A percentile compares a stretch with the other conserved stretches of the same genome.
Evolutionary conservation across 2,329 filamentous ascomycete genomes (phyloP).

Genomic region (Cercospora sp.): DNA sequence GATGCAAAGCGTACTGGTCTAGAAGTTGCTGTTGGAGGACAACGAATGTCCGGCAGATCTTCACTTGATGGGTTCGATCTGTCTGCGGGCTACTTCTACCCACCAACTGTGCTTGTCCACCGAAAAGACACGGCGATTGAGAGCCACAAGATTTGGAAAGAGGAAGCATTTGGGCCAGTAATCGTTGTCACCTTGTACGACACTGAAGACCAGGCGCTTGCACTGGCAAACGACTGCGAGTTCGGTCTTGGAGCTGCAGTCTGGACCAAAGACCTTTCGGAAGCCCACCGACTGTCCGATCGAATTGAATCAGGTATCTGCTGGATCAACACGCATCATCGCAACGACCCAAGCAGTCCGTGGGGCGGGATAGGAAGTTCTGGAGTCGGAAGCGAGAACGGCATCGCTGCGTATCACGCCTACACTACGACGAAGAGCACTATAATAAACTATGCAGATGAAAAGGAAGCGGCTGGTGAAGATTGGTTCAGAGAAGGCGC

Average conservation of each 20-base stretch:
- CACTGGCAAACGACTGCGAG: conserved; percentile 52
- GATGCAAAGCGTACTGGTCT: conserved; percentile 63
- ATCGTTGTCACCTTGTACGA: conserved; percentile 49
- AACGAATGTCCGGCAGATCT: conserved; percentile 52
- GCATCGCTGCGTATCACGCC: conserved; percentile 53
- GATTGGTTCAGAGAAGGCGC: conserved; percentile 68
- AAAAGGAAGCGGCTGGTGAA: conserved; percentile 55
- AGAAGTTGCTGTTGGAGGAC: conserved; percentile 45
- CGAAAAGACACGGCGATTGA: conserved; percentile 27
- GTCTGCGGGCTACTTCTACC: conserved; percentile 52
- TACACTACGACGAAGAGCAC: conserved; percentile 62
- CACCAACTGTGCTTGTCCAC: conserved; percentile 44
- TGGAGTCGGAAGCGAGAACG: conserved; percentile 73
- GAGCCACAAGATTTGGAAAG: conserved; percentile 43
- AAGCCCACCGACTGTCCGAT: conserved; percentile 54
- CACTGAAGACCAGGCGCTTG: conserved; percentile 46
- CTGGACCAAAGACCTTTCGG: conserved; percentile 53
- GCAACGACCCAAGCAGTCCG: conserved; percentile 70
- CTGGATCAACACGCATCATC: conserved; percentile 63
- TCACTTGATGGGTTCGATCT: conserved; percentile 54
- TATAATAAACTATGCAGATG: conserved; percentile 66
- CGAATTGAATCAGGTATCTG: conserved; percentile 67
- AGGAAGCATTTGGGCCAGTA: conserved; percentile 50
- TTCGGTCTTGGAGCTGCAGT: conserved; percentile 54
- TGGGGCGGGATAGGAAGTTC: conserved; percentile 66